phyloP scores from a whole-genome alignment of 495 filamentous ascomycete genomes.

The Lasiosphaeriaceae sp. region DNA sequence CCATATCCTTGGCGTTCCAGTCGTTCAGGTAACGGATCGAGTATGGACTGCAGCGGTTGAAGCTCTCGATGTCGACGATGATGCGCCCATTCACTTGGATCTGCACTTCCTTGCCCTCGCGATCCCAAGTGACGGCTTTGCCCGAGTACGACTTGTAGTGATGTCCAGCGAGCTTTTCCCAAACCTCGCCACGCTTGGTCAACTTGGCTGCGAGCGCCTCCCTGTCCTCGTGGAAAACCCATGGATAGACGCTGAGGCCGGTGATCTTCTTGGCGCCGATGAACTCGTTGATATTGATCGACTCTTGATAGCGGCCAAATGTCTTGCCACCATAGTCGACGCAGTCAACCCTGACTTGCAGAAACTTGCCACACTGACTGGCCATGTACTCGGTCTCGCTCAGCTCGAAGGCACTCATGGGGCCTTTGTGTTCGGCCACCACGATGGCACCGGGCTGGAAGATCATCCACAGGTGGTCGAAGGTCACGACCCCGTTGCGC shows the following conservation, averaged over 20 bases:
- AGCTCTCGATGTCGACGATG: conserved; percentile 32
- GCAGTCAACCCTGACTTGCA: conserved; percentile 37
- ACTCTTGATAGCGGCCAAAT: conserved; percentile 47
- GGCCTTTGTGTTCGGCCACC: conserved; percentile 24
- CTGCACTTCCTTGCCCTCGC: conserved; percentile 31
- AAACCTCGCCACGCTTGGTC: conserved; percentile 44
- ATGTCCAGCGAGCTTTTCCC: conserved; percentile 53
- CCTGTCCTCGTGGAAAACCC: conserved; percentile 50
- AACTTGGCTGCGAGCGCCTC: conserved; percentile 37
- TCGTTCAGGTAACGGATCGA: conserved; percentile 23
- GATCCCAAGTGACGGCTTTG: conserved; percentile 32
- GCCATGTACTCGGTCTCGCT: conserved; percentile 24
- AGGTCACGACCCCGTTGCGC: conserved; percentile 56
- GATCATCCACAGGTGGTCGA: conserved; percentile 47
- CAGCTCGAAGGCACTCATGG: conserved; percentile 33
- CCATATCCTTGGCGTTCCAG: conserved; percentile 28
- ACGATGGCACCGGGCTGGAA: conserved; percentile 38
- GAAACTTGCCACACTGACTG: conserved; percentile 41
- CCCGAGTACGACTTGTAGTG: conserved; percentile 56
- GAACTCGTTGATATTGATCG: conserved; percentile 47
- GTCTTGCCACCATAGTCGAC: conserved; percentile 58
- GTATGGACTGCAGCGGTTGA: conserved; percentile 34
- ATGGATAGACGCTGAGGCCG: conserved; percentile 52
- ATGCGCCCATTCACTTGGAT: conserved; percentile 28
- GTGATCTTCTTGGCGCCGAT: conserved; percentile 55